Evolutionary conservation across 2,329 filamentous ascomycete genomes (phyloP).

Genomic region (Neobulgaria alba): DNA sequence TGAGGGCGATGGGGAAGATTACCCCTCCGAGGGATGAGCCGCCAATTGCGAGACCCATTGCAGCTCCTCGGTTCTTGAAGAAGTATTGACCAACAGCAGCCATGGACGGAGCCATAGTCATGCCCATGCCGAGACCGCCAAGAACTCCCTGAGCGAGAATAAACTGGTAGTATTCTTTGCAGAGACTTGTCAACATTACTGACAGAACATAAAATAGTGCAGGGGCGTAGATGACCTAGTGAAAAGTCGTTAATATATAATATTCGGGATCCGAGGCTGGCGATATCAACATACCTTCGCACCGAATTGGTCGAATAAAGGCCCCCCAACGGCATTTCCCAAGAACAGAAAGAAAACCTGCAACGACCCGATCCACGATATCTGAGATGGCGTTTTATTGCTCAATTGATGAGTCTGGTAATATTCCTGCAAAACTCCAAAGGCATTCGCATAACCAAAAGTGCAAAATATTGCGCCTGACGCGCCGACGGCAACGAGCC

Average conservation of each 20-base stretch:
- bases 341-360: conserved; percentile 43
- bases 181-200: conserved; percentile 31
- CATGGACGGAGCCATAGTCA: conserved; percentile 33
- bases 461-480: conserved; percentile 36
- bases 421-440: conserved; percentile 48
- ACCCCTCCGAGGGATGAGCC: conserved; percentile 44
- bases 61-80: conserved; percentile 38
- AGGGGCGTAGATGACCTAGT: conserved; percentile 31
- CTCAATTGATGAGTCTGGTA: conserved; percentile 42
- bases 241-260: conserved; percentile 5
- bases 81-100: conserved; percentile 39
- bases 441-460: conserved; percentile 41
- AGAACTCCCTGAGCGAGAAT: conserved; percentile 29
- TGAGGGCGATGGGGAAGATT: conserved; percentile 51
- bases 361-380: conserved; percentile 52
- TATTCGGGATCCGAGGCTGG: conserved; percentile 7
- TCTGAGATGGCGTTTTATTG: conserved; percentile 40
- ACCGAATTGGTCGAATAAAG: conserved; percentile 54
- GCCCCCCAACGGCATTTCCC: conserved; percentile 46
- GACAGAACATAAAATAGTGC: conserved; percentile 16
- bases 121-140: conserved; percentile 30
- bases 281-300: conserved; percentile 33
- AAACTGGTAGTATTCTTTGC: conserved; percentile 30
- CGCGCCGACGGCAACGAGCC: conserved; percentile 41
- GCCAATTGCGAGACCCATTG: conserved; percentile 38